Evolutionary conservation across 2,329 filamentous ascomycete genomes (phyloP).

Genomic region (Metarhizium humberi): DNA sequence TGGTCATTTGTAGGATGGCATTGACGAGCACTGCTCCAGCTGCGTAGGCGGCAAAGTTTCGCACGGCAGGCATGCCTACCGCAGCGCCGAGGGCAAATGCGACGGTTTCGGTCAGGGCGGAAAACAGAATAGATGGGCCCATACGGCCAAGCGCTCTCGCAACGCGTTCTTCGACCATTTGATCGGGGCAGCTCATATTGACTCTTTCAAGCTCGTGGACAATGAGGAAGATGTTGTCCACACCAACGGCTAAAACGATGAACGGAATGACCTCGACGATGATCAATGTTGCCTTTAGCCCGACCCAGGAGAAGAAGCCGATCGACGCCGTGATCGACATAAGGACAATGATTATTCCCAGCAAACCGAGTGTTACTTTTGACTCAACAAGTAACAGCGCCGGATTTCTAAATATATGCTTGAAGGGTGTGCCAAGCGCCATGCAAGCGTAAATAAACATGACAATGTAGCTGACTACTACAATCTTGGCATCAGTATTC

Average conservation of each 20-base stretch:
- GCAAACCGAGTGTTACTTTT: conserved; percentile 91
- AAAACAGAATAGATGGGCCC: conserved; percentile 92
- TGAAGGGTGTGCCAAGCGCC: conserved; percentile 77
- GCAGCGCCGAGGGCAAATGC: conserved; percentile 89
- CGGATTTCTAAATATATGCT: conserved; percentile 72
- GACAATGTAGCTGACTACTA: conserved; percentile 92
- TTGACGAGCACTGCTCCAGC: conserved; percentile 96
- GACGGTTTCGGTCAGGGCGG: conserved; percentile 86
- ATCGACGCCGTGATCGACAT: conserved; percentile 97
- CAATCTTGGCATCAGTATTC: conserved; percentile 95
- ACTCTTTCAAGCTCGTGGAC: conserved; percentile 97
- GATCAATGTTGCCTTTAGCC: conserved; percentile 91
- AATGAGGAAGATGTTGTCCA: conserved; percentile 98
- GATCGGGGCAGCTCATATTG: conserved; percentile 84
- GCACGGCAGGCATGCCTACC: conserved; percentile 94
- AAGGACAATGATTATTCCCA: conserved; percentile 88
- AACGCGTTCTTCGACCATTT: conserved; percentile 76
- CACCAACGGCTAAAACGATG: conserved; percentile 88
- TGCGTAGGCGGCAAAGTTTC: conserved; percentile 95
- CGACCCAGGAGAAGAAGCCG: conserved; percentile 83
- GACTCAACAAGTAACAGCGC: conserved; percentile 83
- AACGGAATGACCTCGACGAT: conserved; percentile 99
- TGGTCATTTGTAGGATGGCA: conserved; percentile 89
- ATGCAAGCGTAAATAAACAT: conserved; percentile 98
- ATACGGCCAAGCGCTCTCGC: conserved; percentile 87